Evolutionary conservation across 805 yeast species (phyloP).

Genomic region (Metschnikowia hibisci): DNA sequence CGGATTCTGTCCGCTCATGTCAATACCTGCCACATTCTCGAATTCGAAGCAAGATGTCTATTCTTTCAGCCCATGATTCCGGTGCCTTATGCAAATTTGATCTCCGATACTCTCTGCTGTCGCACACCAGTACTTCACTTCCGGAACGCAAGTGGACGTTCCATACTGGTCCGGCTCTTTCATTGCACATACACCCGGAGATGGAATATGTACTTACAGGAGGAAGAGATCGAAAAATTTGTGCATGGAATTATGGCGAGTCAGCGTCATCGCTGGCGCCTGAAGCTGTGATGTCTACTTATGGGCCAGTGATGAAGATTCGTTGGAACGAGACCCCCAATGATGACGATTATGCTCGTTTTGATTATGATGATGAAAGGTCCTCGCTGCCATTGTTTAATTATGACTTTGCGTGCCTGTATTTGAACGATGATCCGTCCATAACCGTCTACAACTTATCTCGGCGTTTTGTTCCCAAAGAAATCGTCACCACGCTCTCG

Average conservation of each 20-base stretch:
- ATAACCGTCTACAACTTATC: slow-evolving; percentile 66
- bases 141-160: slow-evolving; percentile 81
- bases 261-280: slow-evolving; percentile 40
- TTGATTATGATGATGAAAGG: slow-evolving; percentile 19
- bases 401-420: slow-evolving; percentile 71
- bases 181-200: slow-evolving; percentile 85
- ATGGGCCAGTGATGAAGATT: slow-evolving; percentile 75
- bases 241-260: slow-evolving; percentile 60
- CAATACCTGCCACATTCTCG: slow-evolving; percentile 52
- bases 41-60: slow-evolving; percentile 33
- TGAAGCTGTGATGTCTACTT: slow-evolving; percentile 65
- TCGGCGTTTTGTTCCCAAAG: slow-evolving; percentile 71
- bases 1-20: slow-evolving; percentile 65
- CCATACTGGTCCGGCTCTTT: slow-evolving; percentile 86
- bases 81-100: slow-evolving; percentile 90
- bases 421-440: slow-evolving; percentile 66
- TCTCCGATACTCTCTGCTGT: slow-evolving; percentile 41
- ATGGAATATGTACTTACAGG: slow-evolving; percentile 82
- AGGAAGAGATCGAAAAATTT: slow-evolving; percentile 83
- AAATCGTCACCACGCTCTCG: slow-evolving; percentile 52
- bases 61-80: slow-evolving; percentile 82
- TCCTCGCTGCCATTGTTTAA: slow-evolving; percentile 35
- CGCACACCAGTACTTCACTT: slow-evolving; percentile 21
- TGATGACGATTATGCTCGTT: slow-evolving; percentile 27
- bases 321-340: slow-evolving; percentile 50